Evolutionary conservation across 768 basidiomycete genomes (phyloP).

Genomic region (Hypholoma sublateritium): DNA sequence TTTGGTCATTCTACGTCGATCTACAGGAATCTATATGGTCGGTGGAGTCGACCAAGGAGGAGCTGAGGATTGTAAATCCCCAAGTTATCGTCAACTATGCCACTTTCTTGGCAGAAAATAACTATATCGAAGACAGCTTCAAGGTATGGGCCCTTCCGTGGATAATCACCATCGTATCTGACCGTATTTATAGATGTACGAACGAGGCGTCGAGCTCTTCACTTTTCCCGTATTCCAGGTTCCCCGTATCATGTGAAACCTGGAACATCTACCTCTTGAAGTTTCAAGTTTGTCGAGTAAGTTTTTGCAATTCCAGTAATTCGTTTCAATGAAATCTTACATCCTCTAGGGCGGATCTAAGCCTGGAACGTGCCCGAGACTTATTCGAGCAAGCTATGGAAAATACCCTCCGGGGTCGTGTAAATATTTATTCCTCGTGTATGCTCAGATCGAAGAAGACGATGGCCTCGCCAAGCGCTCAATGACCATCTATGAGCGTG

Average conservation of each 20-base stretch:
- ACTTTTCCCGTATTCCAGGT: no score
- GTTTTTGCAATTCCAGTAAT: no score
- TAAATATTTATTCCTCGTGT: slow-evolving; percentile 95
- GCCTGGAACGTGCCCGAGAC: slow-evolving; percentile 93
- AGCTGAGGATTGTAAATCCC: slow-evolving; percentile 96
- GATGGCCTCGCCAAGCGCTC: slow-evolving; percentile 92
- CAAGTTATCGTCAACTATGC: slow-evolving; percentile 98
- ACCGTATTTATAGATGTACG: slow-evolving; percentile 67
- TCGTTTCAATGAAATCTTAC: no score
- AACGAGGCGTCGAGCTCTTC: slow-evolving; percentile 95
- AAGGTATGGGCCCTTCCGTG: slow-evolving; percentile 61
- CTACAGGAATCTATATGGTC: slow-evolving; percentile 96
- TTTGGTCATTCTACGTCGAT: slow-evolving; percentile 99
- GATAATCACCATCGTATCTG: not conserved
- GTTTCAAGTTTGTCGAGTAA: slow-evolving; percentile 94
- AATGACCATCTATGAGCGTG: slow-evolving; percentile 95
- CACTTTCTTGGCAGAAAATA: slow-evolving; percentile 94
- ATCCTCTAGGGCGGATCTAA: slow-evolving; percentile 79
- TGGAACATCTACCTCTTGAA: slow-evolving; percentile 99
- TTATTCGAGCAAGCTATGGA: slow-evolving; percentile 97
- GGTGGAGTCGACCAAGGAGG: slow-evolving; percentile 89
- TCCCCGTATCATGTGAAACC: slow-evolving; percentile 96
- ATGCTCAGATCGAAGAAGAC: slow-evolving; percentile 92
- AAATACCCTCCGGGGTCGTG: slow-evolving; percentile 92
- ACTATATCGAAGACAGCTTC: slow-evolving; percentile 98